These are phyloP conservation scores for Allomyces javanicus DNA, from an alignment of 192 early-diverging fungal species.

Conservation along the genomic window DNA sequence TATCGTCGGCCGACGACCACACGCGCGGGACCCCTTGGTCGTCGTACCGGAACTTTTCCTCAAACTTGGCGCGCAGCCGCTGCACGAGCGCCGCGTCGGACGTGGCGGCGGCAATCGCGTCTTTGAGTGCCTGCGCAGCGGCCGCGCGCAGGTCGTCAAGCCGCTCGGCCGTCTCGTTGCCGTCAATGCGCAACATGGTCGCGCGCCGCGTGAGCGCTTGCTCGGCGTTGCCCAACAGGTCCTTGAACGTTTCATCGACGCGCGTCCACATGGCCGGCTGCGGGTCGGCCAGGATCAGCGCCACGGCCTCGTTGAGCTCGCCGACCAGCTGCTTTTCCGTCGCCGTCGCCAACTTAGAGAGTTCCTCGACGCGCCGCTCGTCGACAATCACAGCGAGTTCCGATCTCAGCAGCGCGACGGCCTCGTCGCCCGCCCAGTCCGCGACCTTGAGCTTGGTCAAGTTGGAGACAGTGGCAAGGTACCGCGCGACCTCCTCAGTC, in stretches of 20 bases:
- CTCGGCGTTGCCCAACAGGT: conserved; percentile 30
- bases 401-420: conserved; percentile 28
- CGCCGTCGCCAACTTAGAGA: conserved; percentile 11
- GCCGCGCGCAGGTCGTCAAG: conserved; percentile 33
- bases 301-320: conserved; percentile 46
- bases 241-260: conserved; percentile 38
- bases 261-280: conserved; percentile 46
- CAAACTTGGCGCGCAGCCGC: conserved; percentile 59
- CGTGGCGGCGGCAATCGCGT: conserved; percentile 58
- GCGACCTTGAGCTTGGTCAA: conserved; percentile 38
- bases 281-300: conserved; percentile 47
- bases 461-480: conserved; percentile 29
- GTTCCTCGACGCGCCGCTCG: conserved; percentile 25
- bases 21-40: conserved; percentile 77
- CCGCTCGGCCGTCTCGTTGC: conserved; percentile 25
- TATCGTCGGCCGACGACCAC: conserved; percentile 89
- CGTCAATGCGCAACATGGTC: conserved; percentile 5
- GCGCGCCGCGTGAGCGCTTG: conserved; percentile 9
- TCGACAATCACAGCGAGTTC: conserved; percentile 38
- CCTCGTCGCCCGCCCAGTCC: conserved; percentile 49
- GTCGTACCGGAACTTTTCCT: conserved; percentile 87
- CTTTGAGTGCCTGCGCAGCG: conserved; percentile 55
- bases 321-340: conserved; percentile 14
- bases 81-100: conserved; percentile 64
- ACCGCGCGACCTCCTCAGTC: conserved; percentile 21